Evolutionary conservation across 2,329 filamentous ascomycete species (phyloP).

Genomic region (Hysterium pulicare): DNA sequence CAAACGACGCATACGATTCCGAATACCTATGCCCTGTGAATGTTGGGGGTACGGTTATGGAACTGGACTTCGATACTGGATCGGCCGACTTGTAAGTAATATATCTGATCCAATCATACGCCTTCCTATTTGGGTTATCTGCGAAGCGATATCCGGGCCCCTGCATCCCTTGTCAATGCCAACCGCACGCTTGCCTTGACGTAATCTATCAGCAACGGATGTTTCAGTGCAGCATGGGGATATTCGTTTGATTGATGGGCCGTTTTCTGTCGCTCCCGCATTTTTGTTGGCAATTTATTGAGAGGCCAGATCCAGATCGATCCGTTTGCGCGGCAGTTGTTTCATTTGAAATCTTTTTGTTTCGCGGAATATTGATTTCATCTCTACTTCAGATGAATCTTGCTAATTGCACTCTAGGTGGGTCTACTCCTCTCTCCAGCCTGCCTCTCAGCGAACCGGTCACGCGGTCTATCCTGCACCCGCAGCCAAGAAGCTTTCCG

Average conservation of each 20-base stretch:
- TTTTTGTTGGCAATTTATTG: neutral
- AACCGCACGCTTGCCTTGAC: conserved; percentile 11
- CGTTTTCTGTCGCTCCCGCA: neutral
- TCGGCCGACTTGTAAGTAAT: conserved; percentile 61
- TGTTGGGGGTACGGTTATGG: conserved; percentile 61
- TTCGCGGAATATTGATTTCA: neutral
- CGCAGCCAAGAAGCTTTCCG: conserved; percentile 44
- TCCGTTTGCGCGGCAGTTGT: neutral
- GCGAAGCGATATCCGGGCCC: conserved; percentile 12
- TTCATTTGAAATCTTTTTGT: neutral
- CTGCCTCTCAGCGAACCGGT: conserved; percentile 48
- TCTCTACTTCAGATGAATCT: neutral
- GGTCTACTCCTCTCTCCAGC: conserved; percentile 62
- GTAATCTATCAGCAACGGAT: conserved; percentile 4
- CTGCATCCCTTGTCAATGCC: conserved; percentile 3
- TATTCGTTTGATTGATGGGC: neutral
- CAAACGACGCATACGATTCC: conserved; percentile 37
- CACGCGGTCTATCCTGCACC: conserved; percentile 58
- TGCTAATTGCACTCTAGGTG: conserved; percentile 47
- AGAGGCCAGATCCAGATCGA: neutral
- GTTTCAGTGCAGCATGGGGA: neutral
- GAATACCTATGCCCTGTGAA: conserved; percentile 53
- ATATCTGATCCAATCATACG: conserved; percentile 3
- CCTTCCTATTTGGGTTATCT: conserved; percentile 1
- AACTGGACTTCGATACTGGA: conserved; percentile 69